These are phyloP conservation scores for Exobasidium cylindrosporum DNA, from an alignment of 1,284 basidiomycete genomes.

Conservation along the genomic window DNA sequence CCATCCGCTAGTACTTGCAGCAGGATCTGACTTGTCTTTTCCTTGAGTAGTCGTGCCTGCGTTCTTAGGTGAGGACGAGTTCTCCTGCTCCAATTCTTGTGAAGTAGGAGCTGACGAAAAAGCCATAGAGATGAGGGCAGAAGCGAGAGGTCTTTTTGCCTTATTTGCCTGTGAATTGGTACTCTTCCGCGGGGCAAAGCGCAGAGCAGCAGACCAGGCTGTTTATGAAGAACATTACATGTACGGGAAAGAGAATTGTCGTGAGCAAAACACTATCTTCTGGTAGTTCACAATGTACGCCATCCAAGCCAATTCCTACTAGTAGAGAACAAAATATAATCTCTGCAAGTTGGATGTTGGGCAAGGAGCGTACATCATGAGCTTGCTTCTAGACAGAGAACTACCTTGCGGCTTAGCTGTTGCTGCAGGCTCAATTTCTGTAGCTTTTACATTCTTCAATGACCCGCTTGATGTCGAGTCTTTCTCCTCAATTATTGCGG, in stretches of 20 bases:
- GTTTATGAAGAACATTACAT: neutral
- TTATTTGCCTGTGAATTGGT: conserved; percentile 1
- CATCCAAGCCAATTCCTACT: too few relatives aligned
- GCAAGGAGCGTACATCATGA: neutral
- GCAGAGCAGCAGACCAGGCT: conserved; percentile 41
- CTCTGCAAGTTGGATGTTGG: neutral
- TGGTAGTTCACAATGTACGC: neutral
- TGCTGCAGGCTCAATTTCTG: too few relatives aligned
- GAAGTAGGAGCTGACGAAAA: conserved; percentile 3
- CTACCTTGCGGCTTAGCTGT: conserved; percentile 12
- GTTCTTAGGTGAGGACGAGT: conserved; percentile 4
- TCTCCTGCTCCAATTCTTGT: conserved; percentile 4
- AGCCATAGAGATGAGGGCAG: neutral
- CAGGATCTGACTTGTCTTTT: neutral
- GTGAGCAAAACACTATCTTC: neutral
- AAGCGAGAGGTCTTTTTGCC: neutral
- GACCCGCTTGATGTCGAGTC: too few relatives aligned
- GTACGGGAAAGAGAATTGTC: neutral
- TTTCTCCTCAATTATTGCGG: neutral
- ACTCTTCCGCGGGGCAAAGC: conserved; percentile 36
- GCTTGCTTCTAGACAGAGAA: neutral
- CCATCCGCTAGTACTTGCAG: neutral
- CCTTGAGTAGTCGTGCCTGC: neutral
- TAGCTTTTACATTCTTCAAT: too few relatives aligned
- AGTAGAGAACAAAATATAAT: too few relatives aligned